Base-by-base conservation (phyloP, 768 basidiomycete species). In the Clavulina sp. region DNA sequence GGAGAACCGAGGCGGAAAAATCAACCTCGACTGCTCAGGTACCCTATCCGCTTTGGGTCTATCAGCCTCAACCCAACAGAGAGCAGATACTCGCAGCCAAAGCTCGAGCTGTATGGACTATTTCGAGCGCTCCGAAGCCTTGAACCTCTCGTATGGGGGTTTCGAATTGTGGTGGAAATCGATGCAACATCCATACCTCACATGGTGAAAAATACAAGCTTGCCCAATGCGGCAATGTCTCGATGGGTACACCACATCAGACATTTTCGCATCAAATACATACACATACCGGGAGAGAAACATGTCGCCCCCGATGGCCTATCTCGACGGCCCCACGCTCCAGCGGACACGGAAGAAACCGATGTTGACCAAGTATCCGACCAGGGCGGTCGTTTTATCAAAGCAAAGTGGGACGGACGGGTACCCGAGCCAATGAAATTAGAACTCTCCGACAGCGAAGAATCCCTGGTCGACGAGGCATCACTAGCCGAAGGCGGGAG, bases 21-120 rank as follows among this genome's bases (percentile, higher is more conserved):
- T n/a, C n/a, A n/a, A n/a, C n/a, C n/a, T n/a, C n/a, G n/a, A n/a
- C n/a, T n/a, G n/a, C n/a, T n/a, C 36, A 38, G 1, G 13, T 19
- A 38, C 34, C 34, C 34, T 9, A 38, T 38, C 9, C 9, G 9
- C 9, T 38, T 9, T 38, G 34, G 34, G 9, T 73, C 67, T 0
- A 67, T 73, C 0, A 57, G 64, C 0, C 58, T 71, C 24, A 69
- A 68, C 34, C 61, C 63, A 0, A 19, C 62, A 0, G 64, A 70
- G 54, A 51, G 59, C 2, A 23, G 58, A 0, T 69, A 63, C 51
- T 68, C 65, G 1, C 69, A 70, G 41, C 61, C 67, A 0, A 73
- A 74, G 41, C 33, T 63, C 0, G 69, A 73, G 26, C 58, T 70
- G 0, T 72, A 67, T 47, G 66, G 71, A 0, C 43, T 71, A 0